Conservation (phyloP, 176 grass and related monocot species). For the Chloris gayana region DNA sequence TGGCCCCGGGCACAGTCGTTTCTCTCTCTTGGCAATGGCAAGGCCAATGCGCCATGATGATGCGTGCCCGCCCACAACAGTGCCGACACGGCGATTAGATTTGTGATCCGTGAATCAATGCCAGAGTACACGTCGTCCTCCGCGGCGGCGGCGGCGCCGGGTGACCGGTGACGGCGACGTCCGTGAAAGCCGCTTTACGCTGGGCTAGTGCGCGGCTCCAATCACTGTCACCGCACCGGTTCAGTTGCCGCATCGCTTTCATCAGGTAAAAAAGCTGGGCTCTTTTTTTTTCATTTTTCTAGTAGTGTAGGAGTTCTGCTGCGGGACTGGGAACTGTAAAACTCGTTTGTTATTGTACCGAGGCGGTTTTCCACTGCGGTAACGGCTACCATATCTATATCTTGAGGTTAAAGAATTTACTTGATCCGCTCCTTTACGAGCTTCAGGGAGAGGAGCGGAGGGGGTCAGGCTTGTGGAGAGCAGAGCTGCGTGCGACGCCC, state of each 20-base stretch:
- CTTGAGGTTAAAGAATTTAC: constrained; percentile 30
- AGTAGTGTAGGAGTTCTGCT: not conserved
- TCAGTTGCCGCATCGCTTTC: not conserved
- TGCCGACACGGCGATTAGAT: constrained; percentile 39
- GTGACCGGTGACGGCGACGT: not conserved
- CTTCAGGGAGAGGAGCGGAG: too few relatives aligned
- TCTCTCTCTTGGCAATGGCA: not conserved
- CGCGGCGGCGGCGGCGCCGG: not conserved
- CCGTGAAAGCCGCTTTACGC: not conserved
- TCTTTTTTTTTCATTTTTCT: not conserved
- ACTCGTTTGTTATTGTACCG: not conserved
- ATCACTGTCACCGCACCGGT: not conserved
- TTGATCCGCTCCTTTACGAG: not conserved
- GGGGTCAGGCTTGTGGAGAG: not conserved
- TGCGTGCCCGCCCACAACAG: constrained; percentile 30
- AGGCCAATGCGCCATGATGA: not conserved
- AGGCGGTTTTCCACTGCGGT: not conserved
- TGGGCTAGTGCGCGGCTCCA: not conserved
- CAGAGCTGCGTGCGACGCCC: constrained; percentile 2
- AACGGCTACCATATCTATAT: constrained; percentile 23
- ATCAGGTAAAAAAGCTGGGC: not conserved
- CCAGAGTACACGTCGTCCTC: not conserved
- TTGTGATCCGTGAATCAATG: constrained; percentile 14
- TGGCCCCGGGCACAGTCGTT: not conserved
- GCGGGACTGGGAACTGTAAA: not conserved